phyloP scores from a whole-genome alignment of 2,329 filamentous ascomycete species.

The Tolypocladium guangdongense region DNA sequence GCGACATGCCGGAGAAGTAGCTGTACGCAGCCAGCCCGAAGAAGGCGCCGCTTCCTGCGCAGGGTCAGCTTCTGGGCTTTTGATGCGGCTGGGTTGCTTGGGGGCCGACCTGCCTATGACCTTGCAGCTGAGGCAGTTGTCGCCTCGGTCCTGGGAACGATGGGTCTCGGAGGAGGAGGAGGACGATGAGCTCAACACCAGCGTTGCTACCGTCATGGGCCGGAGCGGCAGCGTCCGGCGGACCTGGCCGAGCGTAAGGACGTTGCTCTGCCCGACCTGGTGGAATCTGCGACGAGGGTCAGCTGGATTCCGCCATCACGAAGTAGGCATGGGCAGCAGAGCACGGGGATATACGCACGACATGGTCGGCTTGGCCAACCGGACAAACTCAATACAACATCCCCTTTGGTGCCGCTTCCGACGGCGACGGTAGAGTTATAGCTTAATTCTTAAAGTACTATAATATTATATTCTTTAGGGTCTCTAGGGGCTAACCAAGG shows the following conservation, averaged over 20 bases:
- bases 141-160: slow-evolving; percentile 53
- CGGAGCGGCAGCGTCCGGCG: slow-evolving; percentile 35
- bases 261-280: slow-evolving; percentile 59
- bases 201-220: slow-evolving; percentile 22
- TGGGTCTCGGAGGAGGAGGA: slow-evolving; percentile 68
- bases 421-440: too few relatives aligned
- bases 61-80: not conserved
- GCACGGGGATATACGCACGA: slow-evolving; percentile 32
- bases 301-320: not conserved
- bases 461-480: too few relatives aligned
- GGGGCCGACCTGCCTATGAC: slow-evolving; percentile 48
- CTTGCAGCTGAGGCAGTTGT: slow-evolving; percentile 62
- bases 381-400: slow-evolving; percentile 75
- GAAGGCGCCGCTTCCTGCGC: slow-evolving; percentile 60
- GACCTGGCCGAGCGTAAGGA: slow-evolving; percentile 69
- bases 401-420: too few relatives aligned
- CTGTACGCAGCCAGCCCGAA: slow-evolving; percentile 67
- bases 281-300: slow-evolving; percentile 34
- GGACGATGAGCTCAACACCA: slow-evolving; percentile 26
- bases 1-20: slow-evolving; percentile 62
- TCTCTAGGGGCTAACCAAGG: too few relatives aligned
- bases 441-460: too few relatives aligned
- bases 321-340: not conserved
- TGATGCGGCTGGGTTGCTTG: not conserved
- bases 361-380: slow-evolving; percentile 58